Evolutionary conservation across 1,284 basidiomycete genomes (phyloP).

Genomic region (Leccinum pallidistipes): DNA sequence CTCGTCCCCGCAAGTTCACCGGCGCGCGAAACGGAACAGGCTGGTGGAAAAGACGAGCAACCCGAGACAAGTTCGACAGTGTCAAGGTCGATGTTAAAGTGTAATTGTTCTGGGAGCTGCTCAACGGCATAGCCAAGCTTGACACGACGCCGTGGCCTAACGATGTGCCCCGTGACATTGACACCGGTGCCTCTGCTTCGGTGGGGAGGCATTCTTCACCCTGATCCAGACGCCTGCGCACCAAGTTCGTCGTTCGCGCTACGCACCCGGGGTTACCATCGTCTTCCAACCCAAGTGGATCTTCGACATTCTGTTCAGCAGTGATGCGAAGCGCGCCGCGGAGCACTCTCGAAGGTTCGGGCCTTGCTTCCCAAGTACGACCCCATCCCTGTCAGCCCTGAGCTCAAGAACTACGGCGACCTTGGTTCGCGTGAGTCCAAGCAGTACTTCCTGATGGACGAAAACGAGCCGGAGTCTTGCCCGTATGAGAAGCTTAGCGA

Average conservation of each 20-base stretch:
- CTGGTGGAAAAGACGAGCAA: not conserved
- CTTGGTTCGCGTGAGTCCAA: constrained; percentile 20
- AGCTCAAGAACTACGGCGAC: constrained; percentile 26
- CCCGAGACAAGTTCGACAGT: not conserved
- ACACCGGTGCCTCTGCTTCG: too few relatives aligned
- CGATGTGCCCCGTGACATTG: too few relatives aligned
- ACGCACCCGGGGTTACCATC: constrained; percentile 20
- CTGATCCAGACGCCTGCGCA: constrained; percentile 24
- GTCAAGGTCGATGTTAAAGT: constrained; percentile 11
- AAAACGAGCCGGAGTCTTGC: too few relatives aligned
- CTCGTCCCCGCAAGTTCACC: constrained; percentile 18
- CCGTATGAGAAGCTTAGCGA: too few relatives aligned
- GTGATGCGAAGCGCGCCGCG: constrained; percentile 21
- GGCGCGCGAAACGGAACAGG: not conserved
- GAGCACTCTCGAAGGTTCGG: constrained; percentile 21
- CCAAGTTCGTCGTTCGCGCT: constrained; percentile 21
- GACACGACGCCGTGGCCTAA: too few relatives aligned
- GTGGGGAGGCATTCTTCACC: constrained; percentile 1
- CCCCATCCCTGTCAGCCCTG: constrained; percentile 24
- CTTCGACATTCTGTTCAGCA: constrained; percentile 25
- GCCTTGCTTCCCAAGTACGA: constrained; percentile 22
- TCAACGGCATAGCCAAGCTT: too few relatives aligned
- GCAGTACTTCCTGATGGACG: constrained; percentile 11
- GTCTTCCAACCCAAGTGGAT: constrained; percentile 29
- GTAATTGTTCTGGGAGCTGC: not conserved